Conservation (phyloP, 2,329 filamentous ascomycete species). For the Acrocalymma vagum region DNA sequence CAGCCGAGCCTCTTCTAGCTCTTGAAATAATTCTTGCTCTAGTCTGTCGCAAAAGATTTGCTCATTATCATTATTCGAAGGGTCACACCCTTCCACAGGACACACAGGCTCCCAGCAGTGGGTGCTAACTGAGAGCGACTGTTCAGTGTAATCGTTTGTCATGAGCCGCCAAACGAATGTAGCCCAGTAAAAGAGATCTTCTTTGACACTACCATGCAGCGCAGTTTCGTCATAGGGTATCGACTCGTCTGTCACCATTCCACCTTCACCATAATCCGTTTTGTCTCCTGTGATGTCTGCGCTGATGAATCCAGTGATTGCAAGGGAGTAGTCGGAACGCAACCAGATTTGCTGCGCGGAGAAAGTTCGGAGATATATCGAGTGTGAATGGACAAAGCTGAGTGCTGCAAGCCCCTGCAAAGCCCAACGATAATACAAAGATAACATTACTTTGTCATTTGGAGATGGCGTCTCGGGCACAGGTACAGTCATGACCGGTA, state of each 20-base stretch:
- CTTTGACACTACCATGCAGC: slow-evolving; percentile 5
- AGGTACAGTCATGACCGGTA: slow-evolving; percentile 12
- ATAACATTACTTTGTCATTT: slow-evolving; percentile 10
- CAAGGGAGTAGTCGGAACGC: slow-evolving; percentile 14
- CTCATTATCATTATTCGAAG: neutral
- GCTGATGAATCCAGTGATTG: slow-evolving; percentile 11
- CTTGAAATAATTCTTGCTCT: slow-evolving; percentile 2
- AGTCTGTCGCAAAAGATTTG: neutral
- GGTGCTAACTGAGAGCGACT: neutral
- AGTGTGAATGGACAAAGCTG: slow-evolving; percentile 6
- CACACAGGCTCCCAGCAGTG: slow-evolving; percentile 5
- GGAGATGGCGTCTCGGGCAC: neutral
- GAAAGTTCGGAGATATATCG: slow-evolving; percentile 10
- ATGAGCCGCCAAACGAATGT: slow-evolving; percentile 12
- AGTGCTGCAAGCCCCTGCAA: slow-evolving; percentile 16
- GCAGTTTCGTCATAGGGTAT: neutral
- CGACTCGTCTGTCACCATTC: neutral
- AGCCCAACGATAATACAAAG: slow-evolving; percentile 16
- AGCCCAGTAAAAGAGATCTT: slow-evolving; percentile 14
- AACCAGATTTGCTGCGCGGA: slow-evolving; percentile 11
- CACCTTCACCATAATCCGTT: neutral
- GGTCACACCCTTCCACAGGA: neutral
- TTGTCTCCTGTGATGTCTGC: slow-evolving; percentile 1
- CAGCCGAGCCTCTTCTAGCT: slow-evolving; percentile 14
- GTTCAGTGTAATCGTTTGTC: slow-evolving; percentile 6